These are phyloP conservation scores for Sphagnum contortum DNA, from an alignment of 225 moss, liverwort and hornwort species.

Conservation along the genomic window DNA sequence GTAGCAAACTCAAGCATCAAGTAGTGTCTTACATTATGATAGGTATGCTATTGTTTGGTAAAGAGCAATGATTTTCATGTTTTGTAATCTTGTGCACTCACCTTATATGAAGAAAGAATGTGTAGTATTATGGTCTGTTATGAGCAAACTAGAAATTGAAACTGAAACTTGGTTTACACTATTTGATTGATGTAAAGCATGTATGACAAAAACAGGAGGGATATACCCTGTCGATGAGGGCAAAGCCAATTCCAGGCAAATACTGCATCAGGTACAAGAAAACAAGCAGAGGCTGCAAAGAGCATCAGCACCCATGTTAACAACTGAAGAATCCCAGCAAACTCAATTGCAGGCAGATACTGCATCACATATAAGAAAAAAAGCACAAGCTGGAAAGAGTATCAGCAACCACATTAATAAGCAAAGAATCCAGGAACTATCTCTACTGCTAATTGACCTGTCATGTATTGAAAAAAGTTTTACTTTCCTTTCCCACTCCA, in stretches of 20 bases:
- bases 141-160: slow-evolving; percentile 22
- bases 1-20: background rate
- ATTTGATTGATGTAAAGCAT: too few relatives aligned
- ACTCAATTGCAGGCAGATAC: background rate
- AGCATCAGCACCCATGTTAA: slow-evolving; percentile 3
- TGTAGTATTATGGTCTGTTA: slow-evolving; percentile 8
- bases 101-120: background rate
- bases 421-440: background rate
- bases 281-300: slow-evolving; percentile 42
- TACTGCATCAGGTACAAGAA: slow-evolving; percentile 48
- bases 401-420: background rate
- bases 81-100: background rate
- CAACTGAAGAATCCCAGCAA: background rate
- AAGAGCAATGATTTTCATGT: too few relatives aligned
- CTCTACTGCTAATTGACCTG: too few relatives aligned
- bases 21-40: background rate
- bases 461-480: too few relatives aligned
- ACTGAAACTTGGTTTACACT: slow-evolving; percentile 3
- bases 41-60: too few relatives aligned
- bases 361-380: background rate
- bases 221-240: slow-evolving; percentile 14
- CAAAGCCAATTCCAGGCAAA: slow-evolving; percentile 28
- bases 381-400: background rate
- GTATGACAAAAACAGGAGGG: background rate
- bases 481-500: too few relatives aligned